A percentile compares a stretch with the other conserved stretches of the same genome.
Conservation (phyloP, 208 protist species). For the Acanthamoeba royreba region DNA sequence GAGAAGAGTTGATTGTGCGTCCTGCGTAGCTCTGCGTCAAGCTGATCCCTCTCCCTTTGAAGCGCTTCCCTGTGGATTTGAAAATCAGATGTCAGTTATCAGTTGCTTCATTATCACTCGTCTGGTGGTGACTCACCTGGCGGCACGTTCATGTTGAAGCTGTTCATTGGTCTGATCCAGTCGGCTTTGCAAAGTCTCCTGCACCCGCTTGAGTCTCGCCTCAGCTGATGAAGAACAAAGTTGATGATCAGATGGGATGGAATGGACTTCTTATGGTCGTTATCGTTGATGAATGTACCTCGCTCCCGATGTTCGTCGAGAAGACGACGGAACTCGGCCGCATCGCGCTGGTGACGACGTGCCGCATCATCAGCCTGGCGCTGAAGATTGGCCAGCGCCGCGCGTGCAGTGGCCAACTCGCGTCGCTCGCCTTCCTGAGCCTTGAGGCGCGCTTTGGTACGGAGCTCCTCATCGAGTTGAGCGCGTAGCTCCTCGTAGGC, state of each 20-base stretch:
- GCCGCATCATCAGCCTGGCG: neutral
- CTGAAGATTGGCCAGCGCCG: neutral
- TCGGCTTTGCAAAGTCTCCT: neutral
- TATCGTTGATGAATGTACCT: neutral
- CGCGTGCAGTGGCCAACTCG: neutral
- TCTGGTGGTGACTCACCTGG: neutral
- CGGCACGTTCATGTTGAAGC: neutral
- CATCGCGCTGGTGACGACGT: neutral
- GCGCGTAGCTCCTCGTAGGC: neutral
- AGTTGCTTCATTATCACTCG: neutral
- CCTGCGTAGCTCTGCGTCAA: neutral
- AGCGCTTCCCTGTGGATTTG: neutral
- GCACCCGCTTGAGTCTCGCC: neutral
- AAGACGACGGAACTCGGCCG: neutral
- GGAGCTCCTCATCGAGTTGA: neutral
- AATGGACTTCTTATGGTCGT: neutral
- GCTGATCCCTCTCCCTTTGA: neutral
- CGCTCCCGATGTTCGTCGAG: neutral
- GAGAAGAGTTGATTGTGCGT: neutral
- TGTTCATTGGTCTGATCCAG: neutral
- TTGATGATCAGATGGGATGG: neutral
- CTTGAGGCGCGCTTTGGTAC: neutral
- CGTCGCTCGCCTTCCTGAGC: neutral
- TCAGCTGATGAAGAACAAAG: neutral
- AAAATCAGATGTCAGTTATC: neutral